A percentile compares a stretch with the other conserved stretches of the same genome.
Evolutionary conservation across 2,329 filamentous ascomycete species (phyloP).

Genomic region (Monilinia polystroma): DNA sequence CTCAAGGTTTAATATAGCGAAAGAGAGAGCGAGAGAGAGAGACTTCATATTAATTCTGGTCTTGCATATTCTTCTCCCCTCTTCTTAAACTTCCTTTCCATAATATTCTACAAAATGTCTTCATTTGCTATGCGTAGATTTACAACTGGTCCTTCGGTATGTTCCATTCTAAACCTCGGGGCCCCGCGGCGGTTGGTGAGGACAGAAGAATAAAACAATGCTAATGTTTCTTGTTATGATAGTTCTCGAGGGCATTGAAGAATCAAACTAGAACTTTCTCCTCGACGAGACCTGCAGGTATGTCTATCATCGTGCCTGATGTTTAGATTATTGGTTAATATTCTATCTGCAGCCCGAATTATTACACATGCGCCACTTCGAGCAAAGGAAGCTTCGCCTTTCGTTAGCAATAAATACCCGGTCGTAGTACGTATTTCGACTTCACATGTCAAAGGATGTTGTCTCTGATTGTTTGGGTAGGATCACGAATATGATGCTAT

Average conservation of each 20-base stretch:
- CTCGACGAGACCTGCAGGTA: constrained; percentile 77
- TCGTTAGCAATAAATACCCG: constrained; percentile 86
- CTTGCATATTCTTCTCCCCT: constrained; percentile 24
- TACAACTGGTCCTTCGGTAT: constrained; percentile 55
- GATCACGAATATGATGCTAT: constrained; percentile 99
- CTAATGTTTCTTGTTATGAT: constrained; percentile 30
- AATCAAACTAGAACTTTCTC: constrained; percentile 78
- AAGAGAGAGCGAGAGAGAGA: neutral
- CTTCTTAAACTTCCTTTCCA: constrained; percentile 22
- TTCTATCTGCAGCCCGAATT: constrained; percentile 64
- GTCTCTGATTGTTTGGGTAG: constrained; percentile 45
- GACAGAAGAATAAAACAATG: constrained; percentile 24
- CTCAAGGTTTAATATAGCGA: neutral
- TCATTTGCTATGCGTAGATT: constrained; percentile 64
- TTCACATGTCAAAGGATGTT: neutral
- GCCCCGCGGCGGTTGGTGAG: constrained; percentile 10
- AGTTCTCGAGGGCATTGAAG: constrained; percentile 46
- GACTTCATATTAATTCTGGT: constrained; percentile 11
- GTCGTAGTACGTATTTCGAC: constrained; percentile 66
- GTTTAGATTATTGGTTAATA: constrained; percentile 23
- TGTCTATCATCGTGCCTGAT: constrained; percentile 37
- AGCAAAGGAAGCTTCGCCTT: constrained; percentile 88
- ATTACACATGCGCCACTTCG: constrained; percentile 82
- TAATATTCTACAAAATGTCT: constrained; percentile 51
- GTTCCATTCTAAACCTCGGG: constrained; percentile 40